phyloP scores from a whole-genome alignment of 305 asterid genomes.

The Solanum aculeatissimum region DNA sequence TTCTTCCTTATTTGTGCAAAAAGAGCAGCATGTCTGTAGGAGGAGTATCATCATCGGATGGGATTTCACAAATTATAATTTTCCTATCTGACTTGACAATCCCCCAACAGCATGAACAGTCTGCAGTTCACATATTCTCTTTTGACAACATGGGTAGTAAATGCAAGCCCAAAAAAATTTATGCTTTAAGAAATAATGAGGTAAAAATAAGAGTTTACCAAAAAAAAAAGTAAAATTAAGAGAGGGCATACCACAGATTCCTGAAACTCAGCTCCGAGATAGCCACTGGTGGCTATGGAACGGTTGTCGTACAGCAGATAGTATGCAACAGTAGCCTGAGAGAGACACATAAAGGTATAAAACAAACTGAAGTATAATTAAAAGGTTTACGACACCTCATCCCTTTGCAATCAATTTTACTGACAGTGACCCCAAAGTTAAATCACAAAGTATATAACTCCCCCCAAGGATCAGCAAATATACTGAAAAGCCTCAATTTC shows the following conservation, averaged over 20 bases:
- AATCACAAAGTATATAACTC: not conserved
- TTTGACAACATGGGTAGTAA: not conserved
- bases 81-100: not conserved
- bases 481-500: not conserved
- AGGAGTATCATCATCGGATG: not conserved
- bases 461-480: not conserved
- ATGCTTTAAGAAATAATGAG: not conserved
- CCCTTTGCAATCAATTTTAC: not conserved
- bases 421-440: not conserved
- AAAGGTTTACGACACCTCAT: not conserved
- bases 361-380: not conserved
- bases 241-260: constrained; percentile 54
- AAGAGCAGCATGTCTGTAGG: not conserved
- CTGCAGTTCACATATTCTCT: not conserved
- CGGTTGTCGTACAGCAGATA: constrained; percentile 70
- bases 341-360: not conserved
- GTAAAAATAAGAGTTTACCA: not conserved
- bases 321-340: constrained; percentile 89
- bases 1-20: not conserved
- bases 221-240: not conserved
- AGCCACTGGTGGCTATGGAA: constrained; percentile 56
- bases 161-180: not conserved
- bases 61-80: not conserved
- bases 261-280: constrained; percentile 65
- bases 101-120: not conserved